A percentile compares a stretch with the other conserved stretches of the same genome.
These are phyloP conservation scores for Cyclotella kingstonii DNA, from an alignment of 108 stramenopile species.

Conservation along the genomic window DNA sequence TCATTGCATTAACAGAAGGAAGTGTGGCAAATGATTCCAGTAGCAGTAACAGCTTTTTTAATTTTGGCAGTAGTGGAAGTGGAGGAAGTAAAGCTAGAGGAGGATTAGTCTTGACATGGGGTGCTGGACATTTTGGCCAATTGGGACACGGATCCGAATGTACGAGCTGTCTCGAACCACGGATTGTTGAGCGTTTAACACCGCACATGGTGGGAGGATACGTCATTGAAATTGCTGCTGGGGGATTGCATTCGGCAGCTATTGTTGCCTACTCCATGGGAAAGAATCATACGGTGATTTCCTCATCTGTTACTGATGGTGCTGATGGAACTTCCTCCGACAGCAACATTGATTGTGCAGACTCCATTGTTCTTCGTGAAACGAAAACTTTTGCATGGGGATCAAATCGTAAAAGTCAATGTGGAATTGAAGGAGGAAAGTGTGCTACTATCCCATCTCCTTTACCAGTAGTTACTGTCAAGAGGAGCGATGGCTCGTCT, in stretches of 20 bases:
- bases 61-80: neutral
- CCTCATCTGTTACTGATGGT: neutral
- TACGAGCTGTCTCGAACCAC: constrained; percentile 34
- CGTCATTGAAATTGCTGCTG: constrained; percentile 57
- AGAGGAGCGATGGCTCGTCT: constrained; percentile 20
- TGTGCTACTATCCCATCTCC: constrained; percentile 50
- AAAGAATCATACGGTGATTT: neutral
- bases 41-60: neutral
- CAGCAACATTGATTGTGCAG: neutral
- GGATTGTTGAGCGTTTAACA: constrained; percentile 60
- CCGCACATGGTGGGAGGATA: constrained; percentile 60
- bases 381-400: constrained; percentile 68
- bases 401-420: constrained; percentile 74
- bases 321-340: neutral
- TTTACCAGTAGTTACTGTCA: constrained; percentile 34
- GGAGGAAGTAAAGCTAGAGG: constrained; percentile 22
- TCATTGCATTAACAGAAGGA: constrained; percentile 44
- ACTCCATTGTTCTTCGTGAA: constrained; percentile 29
- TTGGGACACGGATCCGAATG: constrained; percentile 63
- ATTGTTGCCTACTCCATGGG: constrained; percentile 39
- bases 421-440: constrained; percentile 54
- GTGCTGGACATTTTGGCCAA: constrained; percentile 89
- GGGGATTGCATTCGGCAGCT: constrained; percentile 76
- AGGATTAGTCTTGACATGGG: constrained; percentile 72
- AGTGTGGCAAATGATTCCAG: neutral